Percentiles rank a stretch among this genome's conserved stretches.
Evolutionary conservation across 345 rosid genomes (phyloP).

Genomic region (Brassica carinata): DNA sequence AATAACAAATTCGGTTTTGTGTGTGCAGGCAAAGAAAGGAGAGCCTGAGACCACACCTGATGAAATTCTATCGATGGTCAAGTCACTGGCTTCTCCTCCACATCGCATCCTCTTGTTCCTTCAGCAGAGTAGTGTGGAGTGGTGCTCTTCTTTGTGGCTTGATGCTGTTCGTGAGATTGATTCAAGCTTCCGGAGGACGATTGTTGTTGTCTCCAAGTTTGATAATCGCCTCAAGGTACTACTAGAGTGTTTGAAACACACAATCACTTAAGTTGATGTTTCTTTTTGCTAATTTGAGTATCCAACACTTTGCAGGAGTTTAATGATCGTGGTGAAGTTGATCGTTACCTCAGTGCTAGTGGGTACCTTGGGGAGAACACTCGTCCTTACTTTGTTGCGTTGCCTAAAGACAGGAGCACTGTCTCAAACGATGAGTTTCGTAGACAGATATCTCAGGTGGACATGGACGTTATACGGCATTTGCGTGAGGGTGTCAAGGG

Average conservation of each 20-base stretch:
- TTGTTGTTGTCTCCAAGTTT: conserved; percentile 92
- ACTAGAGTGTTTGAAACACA: background rate
- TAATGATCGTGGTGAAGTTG: conserved; percentile 81
- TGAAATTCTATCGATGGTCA: conserved; percentile 92
- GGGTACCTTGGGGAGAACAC: conserved; percentile 94
- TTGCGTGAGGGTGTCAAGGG: conserved; percentile 81
- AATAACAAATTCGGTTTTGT: background rate
- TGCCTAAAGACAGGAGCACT: conserved; percentile 84
- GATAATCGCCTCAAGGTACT: conserved; percentile 94
- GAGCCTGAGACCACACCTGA: conserved; percentile 95
- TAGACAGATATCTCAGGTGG: conserved; percentile 81
- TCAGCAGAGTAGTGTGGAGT: conserved; percentile 97
- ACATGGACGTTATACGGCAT: conserved; percentile 64
- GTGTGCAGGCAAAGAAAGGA: conserved; percentile 84
- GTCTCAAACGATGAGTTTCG: conserved; percentile 91
- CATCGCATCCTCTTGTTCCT: conserved; percentile 89
- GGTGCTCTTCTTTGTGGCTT: conserved; percentile 98
- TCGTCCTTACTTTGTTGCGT: conserved; percentile 82
- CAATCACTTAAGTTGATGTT: background rate
- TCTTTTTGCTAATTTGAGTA: background rate
- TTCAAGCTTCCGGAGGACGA: conserved; percentile 79
- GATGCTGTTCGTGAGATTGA: conserved; percentile 91
- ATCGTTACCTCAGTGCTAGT: conserved; percentile 87
- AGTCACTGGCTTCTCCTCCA: conserved; percentile 90
- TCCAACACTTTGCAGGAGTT: conserved; percentile 65